Evolutionary conservation across 805 yeast species (phyloP).

Genomic region (Zygosaccharomyces siamensis): DNA sequence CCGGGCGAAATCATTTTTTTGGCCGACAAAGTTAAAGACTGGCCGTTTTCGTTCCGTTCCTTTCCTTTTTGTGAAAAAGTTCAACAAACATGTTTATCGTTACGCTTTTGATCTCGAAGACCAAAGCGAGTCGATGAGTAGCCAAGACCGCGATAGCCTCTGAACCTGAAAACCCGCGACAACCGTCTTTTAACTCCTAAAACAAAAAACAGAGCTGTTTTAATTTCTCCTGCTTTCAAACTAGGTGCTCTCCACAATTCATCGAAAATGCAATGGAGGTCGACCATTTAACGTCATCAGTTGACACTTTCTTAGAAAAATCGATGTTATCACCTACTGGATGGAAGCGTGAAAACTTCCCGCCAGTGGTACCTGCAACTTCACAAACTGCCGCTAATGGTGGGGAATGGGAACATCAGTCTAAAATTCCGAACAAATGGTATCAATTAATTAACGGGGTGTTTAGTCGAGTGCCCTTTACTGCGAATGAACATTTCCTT

Average conservation of each 20-base stretch:
- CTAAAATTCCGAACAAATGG: constrained; percentile 4
- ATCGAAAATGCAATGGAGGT: neutral
- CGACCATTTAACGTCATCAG: neutral
- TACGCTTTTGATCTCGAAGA: constrained; percentile 3
- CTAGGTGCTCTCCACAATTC: neutral
- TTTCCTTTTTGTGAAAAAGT: constrained; percentile 2
- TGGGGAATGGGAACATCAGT: constrained; percentile 11
- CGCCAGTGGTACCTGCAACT: constrained; percentile 17
- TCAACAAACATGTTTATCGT: constrained; percentile 10
- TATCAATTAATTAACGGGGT: constrained; percentile 8
- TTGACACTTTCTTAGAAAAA: neutral
- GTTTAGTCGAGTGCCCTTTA: constrained; percentile 13
- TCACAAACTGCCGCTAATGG: constrained; percentile 28
- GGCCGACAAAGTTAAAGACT: constrained; percentile 17
- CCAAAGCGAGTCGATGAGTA: neutral
- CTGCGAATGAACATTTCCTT: constrained; percentile 31
- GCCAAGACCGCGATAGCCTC: neutral
- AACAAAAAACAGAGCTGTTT: neutral
- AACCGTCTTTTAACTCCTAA: no score
- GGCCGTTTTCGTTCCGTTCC: neutral
- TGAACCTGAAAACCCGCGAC: neutral
- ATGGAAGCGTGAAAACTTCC: neutral
- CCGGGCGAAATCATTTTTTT: constrained; percentile 91
- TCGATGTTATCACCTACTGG: neutral
- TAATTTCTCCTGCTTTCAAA: neutral